Percentiles rank a stretch among this genome's conserved stretches.
Evolutionary conservation across 768 basidiomycete species (phyloP).

Genomic region (Auricularia sp.): DNA sequence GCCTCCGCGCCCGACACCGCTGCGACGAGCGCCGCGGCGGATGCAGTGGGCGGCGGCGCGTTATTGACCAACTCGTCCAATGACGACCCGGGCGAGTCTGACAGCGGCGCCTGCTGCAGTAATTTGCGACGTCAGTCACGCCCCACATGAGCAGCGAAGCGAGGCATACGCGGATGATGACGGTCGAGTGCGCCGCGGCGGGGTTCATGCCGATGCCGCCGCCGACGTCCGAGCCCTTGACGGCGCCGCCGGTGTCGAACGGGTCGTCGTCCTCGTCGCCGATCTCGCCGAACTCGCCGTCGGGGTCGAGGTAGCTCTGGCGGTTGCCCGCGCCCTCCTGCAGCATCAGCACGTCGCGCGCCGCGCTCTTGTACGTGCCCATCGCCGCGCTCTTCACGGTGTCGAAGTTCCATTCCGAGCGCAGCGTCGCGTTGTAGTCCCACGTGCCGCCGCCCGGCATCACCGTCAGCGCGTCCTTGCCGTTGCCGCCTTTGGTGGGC

Average conservation of each 20-base stretch:
- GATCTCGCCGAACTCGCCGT: constrained; percentile 35
- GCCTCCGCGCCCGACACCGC: constrained; percentile 4
- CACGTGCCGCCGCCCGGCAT: constrained; percentile 54
- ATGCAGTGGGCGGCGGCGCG: constrained; percentile 27
- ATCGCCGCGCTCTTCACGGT: constrained; percentile 61
- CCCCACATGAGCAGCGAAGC: background rate
- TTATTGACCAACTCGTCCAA: constrained; percentile 27
- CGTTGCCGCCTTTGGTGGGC: constrained; percentile 38
- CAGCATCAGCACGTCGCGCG: constrained; percentile 51
- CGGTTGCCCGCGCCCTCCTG: constrained; percentile 9
- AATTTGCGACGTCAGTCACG: background rate
- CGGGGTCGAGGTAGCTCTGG: constrained; percentile 28
- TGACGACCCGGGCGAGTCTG: background rate
- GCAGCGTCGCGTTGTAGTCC: constrained; percentile 67
- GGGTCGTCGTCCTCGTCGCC: constrained; percentile 35
- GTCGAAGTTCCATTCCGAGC: constrained; percentile 95
- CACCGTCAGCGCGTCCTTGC: constrained; percentile 25
- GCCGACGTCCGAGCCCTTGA: constrained; percentile 45
- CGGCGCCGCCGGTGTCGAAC: constrained; percentile 52
- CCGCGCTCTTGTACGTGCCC: constrained; percentile 68
- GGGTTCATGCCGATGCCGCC: constrained; percentile 37
- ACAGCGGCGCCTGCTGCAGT: too few species aligned
- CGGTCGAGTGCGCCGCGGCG: constrained; percentile 58
- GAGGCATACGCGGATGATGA: constrained; percentile 40
- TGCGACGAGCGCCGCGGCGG: constrained; percentile 18